These are phyloP conservation scores for Solanum etuberosum DNA, from an alignment of 257 asterid species.

Conservation along the genomic window DNA sequence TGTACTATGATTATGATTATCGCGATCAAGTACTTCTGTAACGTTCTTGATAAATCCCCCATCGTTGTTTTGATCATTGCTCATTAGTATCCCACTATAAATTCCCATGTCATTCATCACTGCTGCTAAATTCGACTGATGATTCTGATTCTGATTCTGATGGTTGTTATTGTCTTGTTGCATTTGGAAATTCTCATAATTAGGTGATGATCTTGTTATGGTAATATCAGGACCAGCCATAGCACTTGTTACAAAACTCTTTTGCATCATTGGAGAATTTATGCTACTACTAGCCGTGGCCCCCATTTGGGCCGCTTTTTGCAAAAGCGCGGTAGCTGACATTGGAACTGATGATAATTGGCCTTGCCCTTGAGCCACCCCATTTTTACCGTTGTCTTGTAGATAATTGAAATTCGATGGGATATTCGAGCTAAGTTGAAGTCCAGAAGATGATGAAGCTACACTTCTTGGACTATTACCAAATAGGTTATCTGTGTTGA, in stretches of 20 bases:
- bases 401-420: constrained; percentile 34
- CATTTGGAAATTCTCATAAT: constrained; percentile 30
- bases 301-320: constrained; percentile 86
- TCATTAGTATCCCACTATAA: constrained; percentile 67
- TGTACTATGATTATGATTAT: constrained; percentile 12
- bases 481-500: constrained; percentile 26
- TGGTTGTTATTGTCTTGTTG: constrained; percentile 22
- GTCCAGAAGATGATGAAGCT: constrained; percentile 56
- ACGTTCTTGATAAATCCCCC: constrained; percentile 24
- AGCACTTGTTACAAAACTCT: constrained; percentile 33
- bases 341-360: constrained; percentile 39
- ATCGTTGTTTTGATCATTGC: constrained; percentile 15
- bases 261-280: constrained; percentile 81
- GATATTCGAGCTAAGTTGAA: constrained; percentile 60
- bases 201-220: constrained; percentile 7
- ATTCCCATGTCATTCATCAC: constrained; percentile 41
- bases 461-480: constrained; percentile 47
- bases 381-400: constrained; percentile 30
- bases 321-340: constrained; percentile 83
- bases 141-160: not conserved
- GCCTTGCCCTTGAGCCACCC: constrained; percentile 2
- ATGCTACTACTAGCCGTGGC: constrained; percentile 50
- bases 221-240: constrained; percentile 55
- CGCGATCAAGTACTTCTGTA: constrained; percentile 15
- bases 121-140: constrained; percentile 16